These are phyloP conservation scores for Petrea volubilis DNA, from an alignment of 257 asterid genomes.

Conservation along the genomic window DNA sequence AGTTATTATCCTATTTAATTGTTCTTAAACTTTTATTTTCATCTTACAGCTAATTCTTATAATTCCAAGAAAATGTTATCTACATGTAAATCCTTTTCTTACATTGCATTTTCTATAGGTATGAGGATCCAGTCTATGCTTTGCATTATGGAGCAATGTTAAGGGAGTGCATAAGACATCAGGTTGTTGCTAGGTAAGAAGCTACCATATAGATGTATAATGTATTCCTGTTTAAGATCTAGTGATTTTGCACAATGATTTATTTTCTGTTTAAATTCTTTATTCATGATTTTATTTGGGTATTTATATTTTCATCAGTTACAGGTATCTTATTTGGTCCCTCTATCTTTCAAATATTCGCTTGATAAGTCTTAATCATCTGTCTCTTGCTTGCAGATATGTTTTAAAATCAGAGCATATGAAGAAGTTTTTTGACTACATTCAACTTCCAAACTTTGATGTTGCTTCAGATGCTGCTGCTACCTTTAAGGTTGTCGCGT, in stretches of 20 bases:
- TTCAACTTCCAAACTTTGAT: constrained; percentile 85
- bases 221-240: neutral
- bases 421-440: constrained; percentile 70
- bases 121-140: constrained; percentile 71
- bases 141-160: constrained; percentile 88
- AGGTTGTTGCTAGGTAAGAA: constrained; percentile 73
- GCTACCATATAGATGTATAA: neutral
- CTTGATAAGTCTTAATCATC: neutral
- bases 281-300: neutral
- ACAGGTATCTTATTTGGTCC: neutral
- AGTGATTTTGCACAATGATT: neutral
- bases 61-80: neutral
- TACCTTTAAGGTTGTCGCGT: constrained; percentile 71
- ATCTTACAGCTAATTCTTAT: neutral
- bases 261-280: neutral
- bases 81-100: neutral
- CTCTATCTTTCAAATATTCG: constrained; percentile 2
- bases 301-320: neutral
- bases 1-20: constrained; percentile 28
- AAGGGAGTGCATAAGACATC: constrained; percentile 92
- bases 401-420: constrained; percentile 63
- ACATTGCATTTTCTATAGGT: constrained; percentile 38
- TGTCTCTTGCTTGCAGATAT: constrained; percentile 44
- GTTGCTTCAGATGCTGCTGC: constrained; percentile 96
- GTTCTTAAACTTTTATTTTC: neutral